Base-by-base conservation (phyloP, 371 early-diverging fungal species). In the Mucor lusitanicus region DNA sequence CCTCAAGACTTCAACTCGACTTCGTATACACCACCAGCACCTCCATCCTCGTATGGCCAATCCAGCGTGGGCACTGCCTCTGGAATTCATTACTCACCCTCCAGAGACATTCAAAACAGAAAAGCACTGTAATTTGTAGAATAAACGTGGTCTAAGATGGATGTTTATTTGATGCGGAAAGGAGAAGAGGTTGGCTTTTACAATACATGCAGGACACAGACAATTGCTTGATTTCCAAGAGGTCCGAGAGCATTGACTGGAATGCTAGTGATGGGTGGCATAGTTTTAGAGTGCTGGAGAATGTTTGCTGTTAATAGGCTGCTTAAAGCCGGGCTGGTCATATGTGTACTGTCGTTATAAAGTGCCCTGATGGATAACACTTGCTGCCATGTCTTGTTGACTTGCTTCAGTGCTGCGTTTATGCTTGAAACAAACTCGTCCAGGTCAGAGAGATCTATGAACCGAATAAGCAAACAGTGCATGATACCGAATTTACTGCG, bases 41-140 rank as follows among this genome's bases (percentile, higher is more conserved):
- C 27, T 25, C 25, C 50, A 19, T 11, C 48, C 19, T 54, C 35
- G 40, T 37, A 30, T 50, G 48, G 46, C 7, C 37, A 25, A 28
- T n/a, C 62, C 48, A 57, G 33, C n/a, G 53, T 50, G 35, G 66
- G 65, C 35, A 35, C 37, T 13, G 21, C 67, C 5, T 66, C 67
- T 44, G 53, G 66, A 19, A 30, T 66, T 11, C 65, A 64, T 53
- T 64, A 70, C 19, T 46, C 56, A 33, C 56, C 65, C 17, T 2
- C 37, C 13, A 65, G 63, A 62, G 65, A 65, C 33, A 55, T 70
- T 30, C 70, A 70, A 56, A 70, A 59, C 50, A 65, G 70, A 65
- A 70, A 70, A 42, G 59, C 57, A 11, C 46, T 61, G 3, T 70
- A 65, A 64, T 13, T 13, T 13, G 13, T 37, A 37, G 3, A 37